Conservation (phyloP, 768 basidiomycete species). For the Xerocomellus chrysenteron region DNA sequence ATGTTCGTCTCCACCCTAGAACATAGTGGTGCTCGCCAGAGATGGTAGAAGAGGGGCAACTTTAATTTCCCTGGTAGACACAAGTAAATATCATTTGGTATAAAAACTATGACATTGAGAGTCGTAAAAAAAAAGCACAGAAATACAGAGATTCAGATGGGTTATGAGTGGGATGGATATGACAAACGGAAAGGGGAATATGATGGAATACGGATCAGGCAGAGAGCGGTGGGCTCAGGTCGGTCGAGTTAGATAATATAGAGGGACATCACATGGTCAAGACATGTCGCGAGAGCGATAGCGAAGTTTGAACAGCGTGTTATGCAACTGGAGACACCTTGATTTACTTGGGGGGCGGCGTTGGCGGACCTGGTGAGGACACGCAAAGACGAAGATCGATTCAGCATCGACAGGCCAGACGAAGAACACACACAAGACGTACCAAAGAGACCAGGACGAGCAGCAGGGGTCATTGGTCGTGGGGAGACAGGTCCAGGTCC, state of each 20-base stretch:
- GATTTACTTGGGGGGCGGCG: slow-evolving; percentile 44
- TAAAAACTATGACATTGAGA: neutral
- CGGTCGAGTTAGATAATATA: slow-evolving; percentile 3
- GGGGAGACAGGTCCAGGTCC: slow-evolving; percentile 33
- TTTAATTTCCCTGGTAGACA: neutral
- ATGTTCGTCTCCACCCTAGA: neutral
- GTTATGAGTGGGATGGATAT: neutral
- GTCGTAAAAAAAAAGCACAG: neutral
- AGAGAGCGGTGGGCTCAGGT: neutral
- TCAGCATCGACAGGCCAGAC: neutral
- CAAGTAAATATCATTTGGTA: neutral
- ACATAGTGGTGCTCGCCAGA: too few relatives aligned
- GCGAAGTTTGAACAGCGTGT: neutral
- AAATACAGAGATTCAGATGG: neutral
- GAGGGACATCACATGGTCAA: neutral
- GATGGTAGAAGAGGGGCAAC: neutral
- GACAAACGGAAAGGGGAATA: neutral
- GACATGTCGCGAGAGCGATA: neutral
- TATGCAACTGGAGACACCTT: neutral
- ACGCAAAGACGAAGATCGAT: neutral
- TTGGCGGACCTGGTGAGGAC: slow-evolving; percentile 39
- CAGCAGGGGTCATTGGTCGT: slow-evolving; percentile 45
- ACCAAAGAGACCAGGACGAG: slow-evolving; percentile 70
- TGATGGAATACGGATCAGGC: neutral
- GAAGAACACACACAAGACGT: neutral